phyloP scores from a whole-genome alignment of 352 stramenopile species.

The Discostella stelligera region DNA sequence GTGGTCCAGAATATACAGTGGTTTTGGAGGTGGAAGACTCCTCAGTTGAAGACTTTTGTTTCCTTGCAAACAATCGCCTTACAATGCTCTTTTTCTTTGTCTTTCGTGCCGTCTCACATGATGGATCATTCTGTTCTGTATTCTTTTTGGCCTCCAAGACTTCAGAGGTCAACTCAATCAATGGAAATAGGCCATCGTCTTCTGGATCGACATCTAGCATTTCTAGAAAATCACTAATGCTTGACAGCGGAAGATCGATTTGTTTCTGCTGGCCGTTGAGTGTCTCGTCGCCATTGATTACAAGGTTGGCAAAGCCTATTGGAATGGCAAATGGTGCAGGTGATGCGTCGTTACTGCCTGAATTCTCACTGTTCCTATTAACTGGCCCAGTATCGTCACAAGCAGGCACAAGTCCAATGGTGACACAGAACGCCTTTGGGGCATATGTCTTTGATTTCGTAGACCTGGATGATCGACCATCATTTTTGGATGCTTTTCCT shows the following conservation, averaged over 20 bases:
- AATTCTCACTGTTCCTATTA: not conserved
- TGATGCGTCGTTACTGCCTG: not conserved
- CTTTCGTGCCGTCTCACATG: not conserved
- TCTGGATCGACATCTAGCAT: slow-evolving; percentile 4
- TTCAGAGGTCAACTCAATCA: slow-evolving; percentile 32
- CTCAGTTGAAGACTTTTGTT: not conserved
- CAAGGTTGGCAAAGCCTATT: slow-evolving; percentile 37
- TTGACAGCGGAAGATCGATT: slow-evolving; percentile 43
- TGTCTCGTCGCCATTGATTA: slow-evolving; percentile 39
- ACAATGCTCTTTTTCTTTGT: slow-evolving; percentile 42
- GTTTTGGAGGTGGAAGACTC: not conserved
- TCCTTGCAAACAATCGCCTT: slow-evolving; percentile 37
- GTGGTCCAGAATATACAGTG: slow-evolving; percentile 9
- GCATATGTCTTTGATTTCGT: slow-evolving; percentile 18
- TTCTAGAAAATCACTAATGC: slow-evolving; percentile 19
- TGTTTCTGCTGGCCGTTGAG: slow-evolving; percentile 34
- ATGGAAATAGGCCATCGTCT: slow-evolving; percentile 19
- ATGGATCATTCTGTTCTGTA: not conserved
- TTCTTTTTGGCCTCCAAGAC: not conserved
- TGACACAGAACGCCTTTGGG: slow-evolving; percentile 46
- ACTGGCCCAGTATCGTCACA: too few species aligned
- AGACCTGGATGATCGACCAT: not conserved
- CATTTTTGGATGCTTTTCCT: not conserved
- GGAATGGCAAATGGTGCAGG: slow-evolving; percentile 35
- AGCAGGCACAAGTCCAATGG: slow-evolving; percentile 37